Base-by-base conservation (phyloP, 306 rosid species). In the Notholithocarpus densiflorus region DNA sequence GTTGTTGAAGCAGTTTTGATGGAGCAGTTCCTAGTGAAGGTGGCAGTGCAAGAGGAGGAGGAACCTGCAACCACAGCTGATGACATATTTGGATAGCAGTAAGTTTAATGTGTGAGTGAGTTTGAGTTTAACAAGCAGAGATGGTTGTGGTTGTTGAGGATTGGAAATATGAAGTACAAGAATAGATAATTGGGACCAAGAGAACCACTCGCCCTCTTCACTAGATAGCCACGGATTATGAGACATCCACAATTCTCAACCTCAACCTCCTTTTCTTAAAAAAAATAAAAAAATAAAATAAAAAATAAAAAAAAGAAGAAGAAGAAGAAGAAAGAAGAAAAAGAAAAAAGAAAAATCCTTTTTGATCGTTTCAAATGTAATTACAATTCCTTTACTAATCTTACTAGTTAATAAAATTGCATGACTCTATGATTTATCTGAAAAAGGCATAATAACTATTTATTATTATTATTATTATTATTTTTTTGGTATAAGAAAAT, bases 1-100 rank as follows among this genome's bases (percentile, higher is more conserved):
- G 86, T 40, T 34, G 84, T 45, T 29, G 81, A 85, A 32, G 89
- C 73, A 76, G 81, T 75, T 72, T 83, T 79, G 27, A 82, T 83
- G 86, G 75, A 37, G 83, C 34, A 69, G 59, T 78, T 85, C 71
- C 83, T 77, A 76, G 84, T 72, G 90, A 88, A 76, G 52, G 92
- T 79, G 84, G 97, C 85, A 3, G 87, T 81, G 77, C 76, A 84
- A 48, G 92, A 85, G 20, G 89, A 83, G 56, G 97, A 86, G 4
- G 93, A 87, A 53, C 89, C 86, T 31, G 91, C 93, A 66, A 87
- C 88, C 84, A 88, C 86, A 34, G 89, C 83, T 5, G 80, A 66
- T 45, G 98, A 88, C 95, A 93, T 93, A 27, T 26, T 75, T 54
- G 23, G 62, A 48, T 7, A 13, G 2, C 55, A 13, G 54, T 72